Evolutionary conservation across 179 eudicot species (phyloP).

Genomic region (Amaranthus tricolor): DNA sequence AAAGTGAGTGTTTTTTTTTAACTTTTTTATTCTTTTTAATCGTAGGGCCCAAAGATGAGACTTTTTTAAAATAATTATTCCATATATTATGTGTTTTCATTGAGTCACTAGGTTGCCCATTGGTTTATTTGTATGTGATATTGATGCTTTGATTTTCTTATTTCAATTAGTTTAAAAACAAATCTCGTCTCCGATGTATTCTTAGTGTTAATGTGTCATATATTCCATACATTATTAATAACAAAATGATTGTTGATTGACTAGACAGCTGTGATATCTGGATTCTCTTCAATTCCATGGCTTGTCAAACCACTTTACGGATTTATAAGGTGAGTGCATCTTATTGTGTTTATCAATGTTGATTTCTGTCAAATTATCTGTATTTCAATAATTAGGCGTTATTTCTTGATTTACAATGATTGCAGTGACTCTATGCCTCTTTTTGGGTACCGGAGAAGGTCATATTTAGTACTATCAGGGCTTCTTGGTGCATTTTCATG

Average conservation of each 20-base stretch:
- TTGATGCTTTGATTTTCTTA: slow-evolving; percentile 2
- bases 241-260: slow-evolving; percentile 42
- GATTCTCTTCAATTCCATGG: slow-evolving; percentile 96
- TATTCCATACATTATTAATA: slow-evolving; percentile 24
- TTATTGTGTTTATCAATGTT: background rate
- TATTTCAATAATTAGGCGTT: background rate
- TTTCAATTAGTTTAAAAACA: slow-evolving; percentile 3
- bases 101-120: background rate
- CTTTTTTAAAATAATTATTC: background rate
- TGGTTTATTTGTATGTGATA: background rate
- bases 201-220: background rate
- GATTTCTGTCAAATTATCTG: background rate
- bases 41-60: too few relatives aligned
- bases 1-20: too few relatives aligned
- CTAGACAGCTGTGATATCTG: slow-evolving; percentile 98
- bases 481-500: slow-evolving; percentile 97
- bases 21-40: too few relatives aligned
- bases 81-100: background rate
- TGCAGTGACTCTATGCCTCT: slow-evolving; percentile 93
- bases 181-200: slow-evolving; percentile 2
- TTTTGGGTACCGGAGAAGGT: slow-evolving; percentile 96
- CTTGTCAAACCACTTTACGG: slow-evolving; percentile 97
- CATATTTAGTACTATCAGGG: slow-evolving; percentile 89
- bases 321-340: slow-evolving; percentile 68
- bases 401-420: slow-evolving; percentile 6